Base-by-base conservation (phyloP, 129 eudicot species). In the Centella asiatica region DNA sequence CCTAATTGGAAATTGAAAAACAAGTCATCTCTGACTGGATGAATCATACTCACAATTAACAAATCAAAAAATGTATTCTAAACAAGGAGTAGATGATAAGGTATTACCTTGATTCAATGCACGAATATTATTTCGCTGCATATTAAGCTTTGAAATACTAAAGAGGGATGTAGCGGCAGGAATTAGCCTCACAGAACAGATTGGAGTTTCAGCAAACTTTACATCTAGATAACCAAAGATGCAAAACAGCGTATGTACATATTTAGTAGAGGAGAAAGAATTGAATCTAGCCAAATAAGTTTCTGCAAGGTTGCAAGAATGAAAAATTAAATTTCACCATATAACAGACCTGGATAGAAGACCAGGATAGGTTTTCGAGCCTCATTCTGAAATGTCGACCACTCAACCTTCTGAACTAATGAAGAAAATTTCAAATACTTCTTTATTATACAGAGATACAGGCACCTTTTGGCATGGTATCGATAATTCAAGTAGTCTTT, bases 401-500 rank as follows among this genome's bases (percentile, higher is more conserved):
- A 84, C 57, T 69, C 84, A 39, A 92, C 81, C 68, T 74, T 87
- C 54, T 74, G 60, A 52, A 60, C 55, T 36, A 63, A 0, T 18
- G 95, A 54, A 77, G 95, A 87, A 28, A 57, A 45, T 32, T 75
- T 73, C 77, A 92, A 50, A 69, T 87, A 70, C 64, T 82, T 84
- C 83, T 84, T 92, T 39, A 92, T 81, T 34, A 84, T 54, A 69
- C 90, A 79, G 6, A 92, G 96, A 74, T 92, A 92, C 57, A 92
- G 85, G 65, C 76, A 87, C 75, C 98, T 80, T 77, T 92, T 92
- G 63, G 90, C 96, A 84, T 92, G 95, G 80, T 92, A 92, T 44
- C 96, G 79, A 68, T 92, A 67, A 72, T 92, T 92, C 73, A 92
- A 76, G 64, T 75, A 87, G 80, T 92, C 98, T 72, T 92, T 92